Evolutionary conservation across 2,329 filamentous ascomycete species (phyloP), one percentile per base, ranked within the genome.

Genomic region (Colletotrichum sp.): DNA sequence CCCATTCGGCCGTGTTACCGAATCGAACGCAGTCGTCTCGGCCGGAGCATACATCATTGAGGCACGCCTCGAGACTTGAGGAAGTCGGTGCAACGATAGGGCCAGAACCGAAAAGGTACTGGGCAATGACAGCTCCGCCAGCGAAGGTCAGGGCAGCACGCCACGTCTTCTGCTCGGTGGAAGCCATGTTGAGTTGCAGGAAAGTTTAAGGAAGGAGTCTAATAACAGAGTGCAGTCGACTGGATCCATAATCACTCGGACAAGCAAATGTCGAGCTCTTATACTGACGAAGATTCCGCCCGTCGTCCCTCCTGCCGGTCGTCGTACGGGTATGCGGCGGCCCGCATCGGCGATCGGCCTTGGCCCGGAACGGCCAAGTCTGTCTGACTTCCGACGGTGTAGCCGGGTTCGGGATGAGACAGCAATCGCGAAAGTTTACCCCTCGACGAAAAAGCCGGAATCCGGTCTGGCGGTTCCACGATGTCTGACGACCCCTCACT

Each of bases 31-130:
- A 91, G 76, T 81, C 80, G 16, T 75, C 66, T 60, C 86, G 84
- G 70, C 86, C 84, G 36, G 81, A 82, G 79, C 88, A 91, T 72
- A 90, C 83, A 38, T 81, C 71, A 64, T 84, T 81, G 32, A 91
- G 84, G 79, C 89, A 91, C 43, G 83, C 80, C 74, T 85, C 81
- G 30, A 89, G 78, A 3, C 84, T 58, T 8, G 55, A 26, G 5
- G 28, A 5, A 15, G 2, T n/a, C 1, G 56, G 15, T 24, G 26
- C 38, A 24, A 8, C 24, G 8, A n/a, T 12, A 9, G 68, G 26
- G 1, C 34, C 52, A 7, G 30, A 16, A 15, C 6, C 28, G 12
- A 71, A 24, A 13, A 66, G 56, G 15, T 61, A 52, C 61, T 66
- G 62, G 6, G 55, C 38, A 24, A 43, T 21, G 8, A 66, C 24